Base-by-base conservation (phyloP, 208 protist genomes). In the Leishmania tropica region DNA sequence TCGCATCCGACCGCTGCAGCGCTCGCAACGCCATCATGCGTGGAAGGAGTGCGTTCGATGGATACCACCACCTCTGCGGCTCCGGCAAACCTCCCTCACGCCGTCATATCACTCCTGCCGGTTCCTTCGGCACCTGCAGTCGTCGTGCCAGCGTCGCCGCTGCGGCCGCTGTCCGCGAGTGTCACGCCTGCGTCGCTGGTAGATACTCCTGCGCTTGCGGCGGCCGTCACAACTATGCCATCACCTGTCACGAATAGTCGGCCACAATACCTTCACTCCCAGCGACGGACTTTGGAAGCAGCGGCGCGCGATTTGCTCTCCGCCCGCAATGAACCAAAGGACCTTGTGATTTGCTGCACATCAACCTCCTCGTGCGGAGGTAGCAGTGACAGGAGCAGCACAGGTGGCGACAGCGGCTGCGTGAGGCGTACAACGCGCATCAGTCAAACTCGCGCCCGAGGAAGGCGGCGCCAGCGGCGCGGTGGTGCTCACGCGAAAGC, bases 381-480 rank as follows among this genome's bases (percentile, higher is more conserved):
- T 56, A 24, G 6, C 53, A 71, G 28, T 19, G 70, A 48, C 15
- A 48, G 42, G 35, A 19, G 68, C 56, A 60, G 72, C 31, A 6
- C 13, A 42, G 54, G 67, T 28, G 42, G 73, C 4, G 79, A 3
- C 28, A 51, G 45, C 31, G 77, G 60, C 17, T 73, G 53, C 37
- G 62, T 81, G 21, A 72, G 72, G 5, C 81, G 72, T 37, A 81
- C 70, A 8, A 71, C 58, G 6, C 47, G 62, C 19, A 24, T 75
- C 15, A 71, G 60, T 0, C 1, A 15, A 40, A 48, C 45, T 0
- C 10, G 35, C 2, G n/a, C 45, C 8, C 6, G 5, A 47, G 28
- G 11, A 24, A 78, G 31, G 19, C 54, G 35, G 5, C 74, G 54
- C 3, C 74, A 64, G 51, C 13, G 74, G 24, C 35, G 74, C 21